These are phyloP conservation scores for Leccinum longicurvipes DNA, from an alignment of 768 basidiomycete genomes.

Conservation along the genomic window DNA sequence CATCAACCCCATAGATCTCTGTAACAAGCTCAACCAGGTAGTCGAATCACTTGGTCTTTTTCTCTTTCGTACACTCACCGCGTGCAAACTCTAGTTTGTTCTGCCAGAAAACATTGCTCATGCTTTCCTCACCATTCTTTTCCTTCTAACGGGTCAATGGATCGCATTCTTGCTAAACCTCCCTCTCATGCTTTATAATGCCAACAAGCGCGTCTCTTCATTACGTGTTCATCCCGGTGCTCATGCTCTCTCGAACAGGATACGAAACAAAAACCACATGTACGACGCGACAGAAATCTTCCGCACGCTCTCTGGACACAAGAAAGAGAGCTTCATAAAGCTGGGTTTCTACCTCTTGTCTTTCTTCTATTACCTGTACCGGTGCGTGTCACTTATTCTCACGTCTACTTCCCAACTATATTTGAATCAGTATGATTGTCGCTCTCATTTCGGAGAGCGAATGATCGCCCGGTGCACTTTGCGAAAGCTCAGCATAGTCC, in stretches of 20 bases:
- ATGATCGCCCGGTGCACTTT: constrained; percentile 25
- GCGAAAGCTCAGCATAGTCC: background rate
- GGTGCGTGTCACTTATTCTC: constrained; percentile 45
- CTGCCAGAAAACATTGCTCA: constrained; percentile 95
- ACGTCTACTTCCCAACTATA: background rate
- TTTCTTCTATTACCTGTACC: constrained; percentile 89
- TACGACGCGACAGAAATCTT: constrained; percentile 99
- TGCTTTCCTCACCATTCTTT: constrained; percentile 83
- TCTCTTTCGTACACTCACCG: background rate
- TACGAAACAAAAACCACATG: constrained; percentile 93
- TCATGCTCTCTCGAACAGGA: constrained; percentile 44
- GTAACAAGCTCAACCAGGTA: constrained; percentile 98
- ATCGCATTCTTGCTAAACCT: constrained; percentile 86
- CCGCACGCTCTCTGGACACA: constrained; percentile 88
- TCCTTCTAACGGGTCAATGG: constrained; percentile 97
- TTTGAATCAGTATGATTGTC: constrained; percentile 72
- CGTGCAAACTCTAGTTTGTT: constrained; percentile 67
- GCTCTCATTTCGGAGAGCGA: constrained; percentile 81
- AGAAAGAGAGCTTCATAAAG: constrained; percentile 95
- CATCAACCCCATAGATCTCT: constrained; percentile 99
- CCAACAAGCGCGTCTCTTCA: constrained; percentile 75
- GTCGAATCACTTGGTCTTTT: constrained; percentile 16
- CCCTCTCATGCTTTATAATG: constrained; percentile 85
- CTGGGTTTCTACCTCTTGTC: constrained; percentile 90
- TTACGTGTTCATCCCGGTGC: background rate